These are phyloP conservation scores for Xylaria telfairii DNA, from an alignment of 495 filamentous ascomycete genomes.

Conservation along the genomic window DNA sequence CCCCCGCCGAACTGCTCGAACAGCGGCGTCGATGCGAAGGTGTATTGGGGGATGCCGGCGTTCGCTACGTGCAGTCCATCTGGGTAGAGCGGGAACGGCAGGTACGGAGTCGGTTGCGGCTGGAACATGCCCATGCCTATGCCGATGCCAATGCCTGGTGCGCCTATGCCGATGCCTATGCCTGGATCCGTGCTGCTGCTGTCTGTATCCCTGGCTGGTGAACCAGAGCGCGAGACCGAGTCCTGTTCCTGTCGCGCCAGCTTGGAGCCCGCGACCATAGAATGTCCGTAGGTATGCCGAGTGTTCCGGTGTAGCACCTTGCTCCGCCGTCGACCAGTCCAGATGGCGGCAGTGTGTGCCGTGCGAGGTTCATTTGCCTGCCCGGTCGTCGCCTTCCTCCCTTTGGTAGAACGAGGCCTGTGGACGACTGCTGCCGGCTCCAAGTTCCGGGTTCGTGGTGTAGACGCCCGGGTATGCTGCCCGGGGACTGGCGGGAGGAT, in stretches of 20 bases:
- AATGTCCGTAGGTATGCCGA: constrained; percentile 8
- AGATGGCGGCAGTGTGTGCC: constrained; percentile 6
- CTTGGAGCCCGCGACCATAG: constrained; percentile 19
- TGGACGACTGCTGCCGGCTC: constrained; percentile 15
- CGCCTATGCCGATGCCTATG: constrained; percentile 44
- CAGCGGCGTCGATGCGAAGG: constrained; percentile 50
- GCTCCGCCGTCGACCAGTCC: constrained; percentile 16
- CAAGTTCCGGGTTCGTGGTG: constrained; percentile 37
- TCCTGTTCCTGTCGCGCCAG: constrained; percentile 25
- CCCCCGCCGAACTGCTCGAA: constrained; percentile 43
- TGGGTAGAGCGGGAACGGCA: constrained; percentile 33
- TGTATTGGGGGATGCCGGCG: constrained; percentile 50
- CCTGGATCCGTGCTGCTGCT: constrained; percentile 29
- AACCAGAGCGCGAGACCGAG: constrained; percentile 35
- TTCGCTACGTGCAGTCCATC: constrained; percentile 34
- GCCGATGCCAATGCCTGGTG: constrained; percentile 28
- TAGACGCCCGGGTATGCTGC: constrained; percentile 45
- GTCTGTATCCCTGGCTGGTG: constrained; percentile 20
- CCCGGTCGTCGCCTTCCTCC: constrained; percentile 5
- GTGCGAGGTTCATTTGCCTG: constrained; percentile 26
- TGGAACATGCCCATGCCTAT: constrained; percentile 58
- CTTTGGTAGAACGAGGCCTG: background rate
- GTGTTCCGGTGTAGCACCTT: constrained; percentile 8
- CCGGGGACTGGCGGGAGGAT: background rate
- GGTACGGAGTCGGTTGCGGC: constrained; percentile 57